Base-by-base conservation (phyloP, 2,329 filamentous ascomycete genomes). In the Colletotrichum higginsianum region DNA sequence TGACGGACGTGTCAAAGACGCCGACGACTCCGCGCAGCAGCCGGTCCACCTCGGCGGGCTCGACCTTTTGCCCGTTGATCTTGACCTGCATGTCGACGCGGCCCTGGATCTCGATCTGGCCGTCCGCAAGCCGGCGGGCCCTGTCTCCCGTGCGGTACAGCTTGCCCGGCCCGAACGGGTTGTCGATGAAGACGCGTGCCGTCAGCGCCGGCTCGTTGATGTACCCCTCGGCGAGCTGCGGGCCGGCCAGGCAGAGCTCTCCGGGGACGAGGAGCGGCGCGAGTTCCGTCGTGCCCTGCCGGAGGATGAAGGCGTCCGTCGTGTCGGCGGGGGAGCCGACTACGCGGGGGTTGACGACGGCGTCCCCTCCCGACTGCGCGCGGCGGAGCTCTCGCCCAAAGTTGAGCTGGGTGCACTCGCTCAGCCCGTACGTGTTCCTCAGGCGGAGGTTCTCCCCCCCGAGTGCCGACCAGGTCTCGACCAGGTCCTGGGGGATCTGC, bases 1-100 rank as follows among this genome's bases (percentile, higher is more conserved):
- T 57, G 55, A 42, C 38, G 21, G 38, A 64, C 16, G 23, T 23
- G 21, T 11, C 13, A 2, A 56, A 26, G 3, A 35, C 49, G 21
- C 21, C n/a, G 40, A 73, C 23, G 75, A 55, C 21, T 26, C 26
- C 26, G 69, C 73, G 26, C 77, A 71, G 21, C 35, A 57, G 18
- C n/a, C 38, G 55, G 69, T 81, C 79, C 6, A 81, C 75, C 50
- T 81, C 79, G 0, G 74, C 77, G 0, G 79, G 73, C 40, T 81
- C 80, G 8, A 80, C 75, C 6, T 80, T 77, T 23, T 81, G 78
- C 5, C 80, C 80, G 35, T 76, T 76, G 4, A 81, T 76, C 74
- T 81, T 81, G 72, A 80, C 74, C 67, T 81, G 79, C 3, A 73
- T 61, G 9, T 80, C 79, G 4, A 74, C 75, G 0, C 80, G 75